Conservation (phyloP, 1,139 yeast genomes). For the Saccharomyces hybrid region DNA sequence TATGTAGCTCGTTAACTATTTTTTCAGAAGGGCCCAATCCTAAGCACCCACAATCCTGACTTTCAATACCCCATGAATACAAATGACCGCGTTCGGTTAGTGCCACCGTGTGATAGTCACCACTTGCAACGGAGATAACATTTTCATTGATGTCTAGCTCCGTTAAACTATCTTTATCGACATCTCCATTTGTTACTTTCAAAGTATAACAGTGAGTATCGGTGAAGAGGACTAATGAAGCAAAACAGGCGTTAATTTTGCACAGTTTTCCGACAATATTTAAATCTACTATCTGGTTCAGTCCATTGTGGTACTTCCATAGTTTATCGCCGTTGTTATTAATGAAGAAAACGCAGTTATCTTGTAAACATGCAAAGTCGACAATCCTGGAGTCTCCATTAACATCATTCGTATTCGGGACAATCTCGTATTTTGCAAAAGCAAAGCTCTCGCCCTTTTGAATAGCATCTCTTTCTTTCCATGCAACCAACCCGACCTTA, state of each 20-base stretch:
- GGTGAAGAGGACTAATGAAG: conserved; percentile 47
- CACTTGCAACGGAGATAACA: conserved; percentile 54
- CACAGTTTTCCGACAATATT: conserved; percentile 23
- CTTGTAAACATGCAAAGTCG: conserved; percentile 51
- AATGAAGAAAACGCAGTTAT: conserved; percentile 45
- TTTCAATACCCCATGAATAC: conserved; percentile 67
- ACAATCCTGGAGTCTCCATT: conserved; percentile 35
- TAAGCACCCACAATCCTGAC: conserved; percentile 57
- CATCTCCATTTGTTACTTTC: conserved; percentile 37
- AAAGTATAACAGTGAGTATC: conserved; percentile 31
- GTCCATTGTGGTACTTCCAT: conserved; percentile 36
- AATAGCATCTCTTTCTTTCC: conserved; percentile 45
- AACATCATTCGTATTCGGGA: conserved; percentile 36
- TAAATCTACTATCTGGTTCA: conserved; percentile 16
- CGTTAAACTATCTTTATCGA: conserved; percentile 18
- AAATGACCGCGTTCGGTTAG: conserved; percentile 51
- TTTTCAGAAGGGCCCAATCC: conserved; percentile 50
- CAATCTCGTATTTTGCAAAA: conserved; percentile 37
- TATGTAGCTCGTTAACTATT: conserved; percentile 25
- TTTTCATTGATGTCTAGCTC: conserved; percentile 37
- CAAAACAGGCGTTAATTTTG: conserved; percentile 23
- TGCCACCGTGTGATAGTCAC: conserved; percentile 69
- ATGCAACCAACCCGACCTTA: conserved; percentile 50
- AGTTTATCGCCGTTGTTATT: conserved; percentile 39
- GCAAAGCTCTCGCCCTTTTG: conserved; percentile 25